Percentiles rank a stretch among this genome's conserved stretches.
Evolutionary conservation across 2,329 filamentous ascomycete genomes (phyloP).

Genomic region (Didymella keratinophila): DNA sequence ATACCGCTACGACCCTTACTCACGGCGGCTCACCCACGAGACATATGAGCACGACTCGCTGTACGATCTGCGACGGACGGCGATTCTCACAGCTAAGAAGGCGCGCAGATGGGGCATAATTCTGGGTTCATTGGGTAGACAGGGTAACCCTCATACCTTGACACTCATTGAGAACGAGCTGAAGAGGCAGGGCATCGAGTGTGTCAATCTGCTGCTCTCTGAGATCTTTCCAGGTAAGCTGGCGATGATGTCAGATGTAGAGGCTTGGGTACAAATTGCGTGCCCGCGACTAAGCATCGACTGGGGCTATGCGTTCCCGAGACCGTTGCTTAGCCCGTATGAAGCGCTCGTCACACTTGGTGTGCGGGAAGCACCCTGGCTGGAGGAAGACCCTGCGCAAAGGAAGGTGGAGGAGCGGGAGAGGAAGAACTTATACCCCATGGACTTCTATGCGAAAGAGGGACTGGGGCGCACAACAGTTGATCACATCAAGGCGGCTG

Average conservation of each 20-base stretch:
- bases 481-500: constrained; percentile 40
- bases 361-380: constrained; percentile 69
- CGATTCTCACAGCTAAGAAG: constrained; percentile 76
- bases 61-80: constrained; percentile 78
- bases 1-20: constrained; percentile 97
- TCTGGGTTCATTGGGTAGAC: constrained; percentile 86
- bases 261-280: constrained; percentile 98
- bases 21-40: constrained; percentile 87
- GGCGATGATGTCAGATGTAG: constrained; percentile 89
- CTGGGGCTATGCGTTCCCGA: constrained; percentile 95
- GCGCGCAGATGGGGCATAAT: constrained; percentile 96
- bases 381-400: constrained; percentile 54
- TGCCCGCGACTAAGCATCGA: constrained; percentile 97
- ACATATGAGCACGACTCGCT: constrained; percentile 92
- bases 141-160: constrained; percentile 95
- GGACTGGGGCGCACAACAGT: constrained; percentile 80
- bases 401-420: constrained; percentile 50
- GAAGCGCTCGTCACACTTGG: constrained; percentile 92
- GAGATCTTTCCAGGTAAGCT: constrained; percentile 98
- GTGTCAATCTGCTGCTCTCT: constrained; percentile 84
- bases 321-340: constrained; percentile 90
- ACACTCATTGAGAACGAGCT: constrained; percentile 82
- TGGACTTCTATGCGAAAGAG: constrained; percentile 97
- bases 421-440: constrained; percentile 77
- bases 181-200: constrained; percentile 74